Base-by-base conservation (phyloP, 805 yeast genomes). In the Candida ascalaphidarum region DNA sequence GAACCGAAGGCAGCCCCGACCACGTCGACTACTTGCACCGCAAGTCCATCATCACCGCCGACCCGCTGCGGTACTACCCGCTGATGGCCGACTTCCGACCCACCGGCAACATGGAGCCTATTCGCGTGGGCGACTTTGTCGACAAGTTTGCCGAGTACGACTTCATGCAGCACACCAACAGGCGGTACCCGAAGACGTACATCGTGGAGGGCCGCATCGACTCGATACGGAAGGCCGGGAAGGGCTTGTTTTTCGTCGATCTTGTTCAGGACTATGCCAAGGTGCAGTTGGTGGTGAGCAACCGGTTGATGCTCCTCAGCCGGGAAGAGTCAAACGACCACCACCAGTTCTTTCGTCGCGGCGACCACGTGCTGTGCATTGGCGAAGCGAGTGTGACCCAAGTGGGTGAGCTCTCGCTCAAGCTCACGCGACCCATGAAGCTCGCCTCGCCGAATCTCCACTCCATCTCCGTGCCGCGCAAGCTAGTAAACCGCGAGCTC, bases 311-410 rank as follows among this genome's bases (percentile, higher is more conserved):
- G 56, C 55, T 51, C 0, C 19, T 68, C 5, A 36, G 57, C 1
- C 59, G 53, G 14, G 68, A 60, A 1, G 64, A 62, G 22, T 77
- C 75, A 36, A 43, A 46, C 4, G 50, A 36, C 26, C 12, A 36
- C 1, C 74, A 68, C 40, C 48, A 48, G 4, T 46, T 55, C 17
- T 53, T 85, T 22, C 63, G 78, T 26, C 68, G 69, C 14, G 96
- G 96, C 0, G 98, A 89, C 45, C 69, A 67, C 24, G 56, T 89
- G 3, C 55, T 71, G 6, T 73, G 78, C 14, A 43, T 53, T 3
- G 98, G 98, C 0, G 47, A 41, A 14, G 86, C 96, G 0, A 83
- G 89, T 15, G 49, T 69, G 3, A 83, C 96, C 0, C 74, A 77
- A 30, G 73, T 74, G 3, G 92, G 89, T 1, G 95, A 88, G 39